Evolutionary conservation across 768 basidiomycete genomes (phyloP).

Genomic region (Amanita polypyramis): DNA sequence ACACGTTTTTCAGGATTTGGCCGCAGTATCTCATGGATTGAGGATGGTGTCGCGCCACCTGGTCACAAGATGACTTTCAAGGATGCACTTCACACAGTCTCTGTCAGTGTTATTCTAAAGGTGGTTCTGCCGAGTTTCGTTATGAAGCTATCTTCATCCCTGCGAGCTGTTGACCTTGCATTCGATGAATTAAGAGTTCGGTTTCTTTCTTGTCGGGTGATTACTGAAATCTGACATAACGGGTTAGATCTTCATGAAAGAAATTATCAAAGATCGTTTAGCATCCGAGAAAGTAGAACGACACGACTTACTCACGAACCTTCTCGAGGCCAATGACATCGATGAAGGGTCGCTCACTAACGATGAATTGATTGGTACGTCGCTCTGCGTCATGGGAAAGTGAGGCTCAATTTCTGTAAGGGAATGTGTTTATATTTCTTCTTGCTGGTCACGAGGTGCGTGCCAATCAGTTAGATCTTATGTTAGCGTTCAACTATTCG

Average conservation of each 20-base stretch:
- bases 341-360: conserved; percentile 28
- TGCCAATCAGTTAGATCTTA: neutral
- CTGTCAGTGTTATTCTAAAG: conserved; percentile 26
- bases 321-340: conserved; percentile 37
- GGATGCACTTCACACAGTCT: conserved; percentile 33
- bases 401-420: conserved; percentile 12
- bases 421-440: conserved; percentile 41
- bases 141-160: conserved; percentile 23
- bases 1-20: conserved; percentile 34
- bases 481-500: neutral
- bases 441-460: conserved; percentile 51
- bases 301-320: conserved; percentile 41
- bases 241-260: conserved; percentile 29
- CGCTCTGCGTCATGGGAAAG: neutral
- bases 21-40: conserved; percentile 36
- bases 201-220: neutral
- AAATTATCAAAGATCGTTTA: conserved; percentile 41
- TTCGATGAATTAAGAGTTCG: conserved; percentile 34
- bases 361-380: conserved; percentile 29
- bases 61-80: conserved; percentile 41
- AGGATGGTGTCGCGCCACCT: conserved; percentile 24
- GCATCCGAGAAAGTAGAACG: conserved; percentile 25
- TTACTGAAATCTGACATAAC: neutral
- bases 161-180: conserved; percentile 22
- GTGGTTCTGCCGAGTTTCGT: conserved; percentile 29